Evolutionary conservation across 352 stramenopile species (phyloP).

Genomic region (Thraustochytrium sp.): DNA sequence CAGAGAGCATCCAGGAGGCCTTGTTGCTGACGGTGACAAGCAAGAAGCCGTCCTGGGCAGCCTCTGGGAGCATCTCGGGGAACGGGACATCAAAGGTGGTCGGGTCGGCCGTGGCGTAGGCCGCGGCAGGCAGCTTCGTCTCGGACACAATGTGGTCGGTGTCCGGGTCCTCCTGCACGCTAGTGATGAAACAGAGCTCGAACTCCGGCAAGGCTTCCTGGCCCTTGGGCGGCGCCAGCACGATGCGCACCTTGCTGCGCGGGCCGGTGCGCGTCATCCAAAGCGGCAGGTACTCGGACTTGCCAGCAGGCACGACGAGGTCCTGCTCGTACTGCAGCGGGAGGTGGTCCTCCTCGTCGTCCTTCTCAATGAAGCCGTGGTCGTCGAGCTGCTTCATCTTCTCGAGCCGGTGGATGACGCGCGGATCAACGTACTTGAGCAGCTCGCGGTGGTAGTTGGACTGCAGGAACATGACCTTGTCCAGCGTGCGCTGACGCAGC

Average conservation of each 20-base stretch:
- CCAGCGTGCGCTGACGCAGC: not conserved
- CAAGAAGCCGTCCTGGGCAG: not conserved
- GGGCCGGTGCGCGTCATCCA: slow-evolving; percentile 32
- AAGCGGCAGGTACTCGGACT: not conserved
- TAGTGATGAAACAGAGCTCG: not conserved
- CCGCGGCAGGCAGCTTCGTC: not conserved
- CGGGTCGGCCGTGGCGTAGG: not conserved
- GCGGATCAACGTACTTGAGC: slow-evolving; percentile 29
- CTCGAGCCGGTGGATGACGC: slow-evolving; percentile 13
- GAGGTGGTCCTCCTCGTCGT: slow-evolving; percentile 24
- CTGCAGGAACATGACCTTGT: slow-evolving; percentile 29
- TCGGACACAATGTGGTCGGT: not conserved
- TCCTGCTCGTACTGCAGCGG: not conserved
- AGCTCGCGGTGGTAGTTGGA: slow-evolving; percentile 31
- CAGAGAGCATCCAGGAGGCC: not conserved
- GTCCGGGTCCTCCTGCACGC: not conserved
- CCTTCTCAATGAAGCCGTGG: slow-evolving; percentile 17
- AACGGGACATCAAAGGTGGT: not conserved
- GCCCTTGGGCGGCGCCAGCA: not conserved
- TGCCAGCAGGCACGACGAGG: not conserved
- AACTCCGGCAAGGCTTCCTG: not conserved
- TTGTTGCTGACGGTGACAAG: slow-evolving; percentile 27
- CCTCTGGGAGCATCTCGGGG: not conserved
- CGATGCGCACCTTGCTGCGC: not conserved
- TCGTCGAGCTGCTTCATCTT: slow-evolving; percentile 15